These are phyloP conservation scores for Leccinum ochraceum DNA, from an alignment of 768 basidiomycete genomes.

Conservation along the genomic window DNA sequence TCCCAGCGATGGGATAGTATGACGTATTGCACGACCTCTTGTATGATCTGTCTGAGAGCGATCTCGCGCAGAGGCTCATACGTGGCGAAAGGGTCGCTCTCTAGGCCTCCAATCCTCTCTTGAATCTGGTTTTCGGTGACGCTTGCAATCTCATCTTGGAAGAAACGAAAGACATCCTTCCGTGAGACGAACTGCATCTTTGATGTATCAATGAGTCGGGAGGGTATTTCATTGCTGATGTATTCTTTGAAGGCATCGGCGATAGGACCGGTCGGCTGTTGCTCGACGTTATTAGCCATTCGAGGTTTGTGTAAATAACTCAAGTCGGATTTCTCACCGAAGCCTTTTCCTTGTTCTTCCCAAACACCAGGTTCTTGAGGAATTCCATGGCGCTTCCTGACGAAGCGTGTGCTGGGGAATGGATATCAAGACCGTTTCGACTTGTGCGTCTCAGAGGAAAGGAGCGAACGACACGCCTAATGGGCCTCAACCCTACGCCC, in stretches of 20 bases:
- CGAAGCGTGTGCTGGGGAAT: background rate
- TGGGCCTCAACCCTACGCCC: background rate
- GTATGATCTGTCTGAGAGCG: conserved; percentile 13
- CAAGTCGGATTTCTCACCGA: background rate
- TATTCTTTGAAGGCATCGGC: conserved; percentile 9
- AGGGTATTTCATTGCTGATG: conserved; percentile 15
- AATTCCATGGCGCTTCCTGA: background rate
- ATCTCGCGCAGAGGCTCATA: conserved; percentile 6
- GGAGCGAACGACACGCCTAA: background rate
- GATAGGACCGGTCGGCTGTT: conserved; percentile 2
- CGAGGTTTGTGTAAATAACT: background rate
- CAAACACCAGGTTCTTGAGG: background rate
- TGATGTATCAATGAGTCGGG: conserved; percentile 10
- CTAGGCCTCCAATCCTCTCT: background rate
- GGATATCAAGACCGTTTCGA: background rate
- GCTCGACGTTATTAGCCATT: background rate
- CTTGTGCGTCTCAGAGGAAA: no score
- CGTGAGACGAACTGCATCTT: conserved; percentile 9
- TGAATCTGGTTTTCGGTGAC: conserved; percentile 8
- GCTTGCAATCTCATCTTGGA: conserved; percentile 5
- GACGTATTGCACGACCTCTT: conserved; percentile 13
- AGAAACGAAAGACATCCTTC: conserved; percentile 5
- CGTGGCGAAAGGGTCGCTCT: background rate
- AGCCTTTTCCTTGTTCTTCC: background rate
- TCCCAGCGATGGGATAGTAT: conserved; percentile 19